A percentile compares a stretch with the other conserved stretches of the same genome.
Conservation (phyloP, 768 basidiomycete species). For the Phanerodontia chrysosporium region DNA sequence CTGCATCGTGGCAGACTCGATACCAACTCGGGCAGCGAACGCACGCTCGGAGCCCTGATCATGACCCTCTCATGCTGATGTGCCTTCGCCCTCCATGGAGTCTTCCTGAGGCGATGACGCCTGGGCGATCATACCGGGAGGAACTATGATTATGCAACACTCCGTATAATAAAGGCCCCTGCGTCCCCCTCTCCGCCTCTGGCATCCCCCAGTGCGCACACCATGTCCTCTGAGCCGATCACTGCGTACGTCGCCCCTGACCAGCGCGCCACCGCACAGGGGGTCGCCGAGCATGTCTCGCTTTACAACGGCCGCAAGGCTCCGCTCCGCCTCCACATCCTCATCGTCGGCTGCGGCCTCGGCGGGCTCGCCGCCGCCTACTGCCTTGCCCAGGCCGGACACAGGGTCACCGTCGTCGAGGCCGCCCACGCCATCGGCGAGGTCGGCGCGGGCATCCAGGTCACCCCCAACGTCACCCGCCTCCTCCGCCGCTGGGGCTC, state of each 20-base stretch:
- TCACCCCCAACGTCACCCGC: constrained; percentile 36
- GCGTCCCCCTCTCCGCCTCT: background rate
- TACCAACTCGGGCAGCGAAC: background rate
- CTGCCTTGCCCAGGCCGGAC: constrained; percentile 36
- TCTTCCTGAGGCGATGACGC: background rate
- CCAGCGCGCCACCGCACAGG: constrained; percentile 15
- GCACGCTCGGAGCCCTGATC: background rate
- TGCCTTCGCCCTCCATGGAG: background rate
- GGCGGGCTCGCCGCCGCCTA: constrained; percentile 38
- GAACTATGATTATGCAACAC: background rate
- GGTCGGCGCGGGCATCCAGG: constrained; percentile 40
- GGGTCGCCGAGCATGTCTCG: constrained; percentile 11
- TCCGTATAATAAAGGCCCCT: background rate
- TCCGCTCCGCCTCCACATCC: constrained; percentile 30
- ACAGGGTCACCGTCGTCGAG: constrained; percentile 36
- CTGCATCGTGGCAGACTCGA: background rate
- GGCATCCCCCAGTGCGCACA: background rate
- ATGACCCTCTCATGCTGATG: background rate
- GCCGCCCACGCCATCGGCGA: constrained; percentile 34
- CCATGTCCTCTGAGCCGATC: background rate
- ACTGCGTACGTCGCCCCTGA: constrained; percentile 6
- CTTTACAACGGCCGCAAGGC: constrained; percentile 30
- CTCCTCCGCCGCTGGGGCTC: constrained; percentile 37
- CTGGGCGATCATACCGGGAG: background rate
- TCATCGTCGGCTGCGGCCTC: constrained; percentile 39